A percentile compares a stretch with the other conserved stretches of the same genome.
These are phyloP conservation scores for Pseudocohnilembus persalinus DNA, from an alignment of 169 alveolate species.

Conservation along the genomic window DNA sequence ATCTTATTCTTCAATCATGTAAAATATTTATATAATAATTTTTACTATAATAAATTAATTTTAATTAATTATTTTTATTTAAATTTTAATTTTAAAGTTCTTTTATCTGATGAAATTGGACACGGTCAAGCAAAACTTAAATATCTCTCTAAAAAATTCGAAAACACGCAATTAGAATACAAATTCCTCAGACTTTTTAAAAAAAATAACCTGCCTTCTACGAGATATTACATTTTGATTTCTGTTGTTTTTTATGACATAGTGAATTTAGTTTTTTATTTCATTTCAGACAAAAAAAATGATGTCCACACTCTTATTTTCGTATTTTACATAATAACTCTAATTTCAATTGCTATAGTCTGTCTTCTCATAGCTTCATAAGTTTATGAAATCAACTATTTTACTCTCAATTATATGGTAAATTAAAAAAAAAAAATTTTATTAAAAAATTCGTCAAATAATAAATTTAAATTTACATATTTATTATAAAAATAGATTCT, in stretches of 20 bases:
- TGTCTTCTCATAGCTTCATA: background rate
- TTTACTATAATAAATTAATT: too few species aligned
- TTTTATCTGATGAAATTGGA: background rate
- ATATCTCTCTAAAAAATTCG: background rate
- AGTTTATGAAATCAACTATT: background rate
- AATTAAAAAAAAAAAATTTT: too few species aligned
- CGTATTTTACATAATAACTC: background rate
- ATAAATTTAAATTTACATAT: too few species aligned
- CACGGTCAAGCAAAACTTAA: background rate
- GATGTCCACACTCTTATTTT: background rate
- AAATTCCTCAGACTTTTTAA: background rate
- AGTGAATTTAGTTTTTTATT: background rate
- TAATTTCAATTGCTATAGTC: too few species aligned
- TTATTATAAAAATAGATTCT: too few species aligned
- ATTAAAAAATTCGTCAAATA: background rate
- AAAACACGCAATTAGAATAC: background rate
- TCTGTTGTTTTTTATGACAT: background rate
- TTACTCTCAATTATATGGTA: background rate
- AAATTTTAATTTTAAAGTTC: too few species aligned
- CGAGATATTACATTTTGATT: background rate
- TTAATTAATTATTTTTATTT: too few species aligned
- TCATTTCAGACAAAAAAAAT: background rate
- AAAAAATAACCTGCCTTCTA: too few species aligned
- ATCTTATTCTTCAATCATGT: conserved; percentile 13
- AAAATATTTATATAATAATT: too few species aligned